A percentile compares a stretch with the other conserved stretches of the same genome.
phyloP scores from a whole-genome alignment of 1,284 basidiomycete species.

The Entoloma clypeatum region DNA sequence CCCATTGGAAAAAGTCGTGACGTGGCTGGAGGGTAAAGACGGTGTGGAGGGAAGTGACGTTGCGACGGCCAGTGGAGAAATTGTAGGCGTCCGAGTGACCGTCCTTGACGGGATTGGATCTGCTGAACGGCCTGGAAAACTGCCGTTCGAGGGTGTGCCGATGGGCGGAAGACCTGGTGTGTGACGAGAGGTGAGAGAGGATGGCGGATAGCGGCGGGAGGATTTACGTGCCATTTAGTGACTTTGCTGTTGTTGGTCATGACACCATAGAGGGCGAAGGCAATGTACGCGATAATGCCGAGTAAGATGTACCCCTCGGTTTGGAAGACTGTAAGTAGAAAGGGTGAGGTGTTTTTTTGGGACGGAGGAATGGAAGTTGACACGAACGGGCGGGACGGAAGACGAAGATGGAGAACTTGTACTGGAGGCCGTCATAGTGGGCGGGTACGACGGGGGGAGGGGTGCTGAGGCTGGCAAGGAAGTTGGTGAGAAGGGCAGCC shows the following conservation, averaged over 20 bases:
- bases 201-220: conserved; percentile 10
- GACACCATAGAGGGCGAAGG: conserved; percentile 52
- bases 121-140: conserved; percentile 59
- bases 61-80: conserved; percentile 83
- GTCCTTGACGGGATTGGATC: conserved; percentile 54
- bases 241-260: conserved; percentile 51
- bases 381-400: conserved; percentile 75
- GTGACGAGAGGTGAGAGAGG: conserved; percentile 10
- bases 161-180: conserved; percentile 54
- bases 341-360: conserved; percentile 10
- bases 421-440: conserved; percentile 56
- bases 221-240: conserved; percentile 53
- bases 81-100: conserved; percentile 77
- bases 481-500: conserved; percentile 32
- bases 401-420: conserved; percentile 68
- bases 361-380: conserved; percentile 3
- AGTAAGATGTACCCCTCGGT: conserved; percentile 57
- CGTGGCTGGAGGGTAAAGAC: conserved; percentile 75
- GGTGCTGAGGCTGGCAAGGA: conserved; percentile 48
- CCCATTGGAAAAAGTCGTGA: conserved; percentile 72
- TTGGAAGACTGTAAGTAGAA: conserved; percentile 50
- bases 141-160: conserved; percentile 54
- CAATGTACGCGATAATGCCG: conserved; percentile 51
- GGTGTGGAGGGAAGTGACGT: conserved; percentile 72
- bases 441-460: conserved; percentile 38